These are phyloP conservation scores for Microcyclosporella mali DNA, from an alignment of 2,329 filamentous ascomycete genomes.

Conservation along the genomic window DNA sequence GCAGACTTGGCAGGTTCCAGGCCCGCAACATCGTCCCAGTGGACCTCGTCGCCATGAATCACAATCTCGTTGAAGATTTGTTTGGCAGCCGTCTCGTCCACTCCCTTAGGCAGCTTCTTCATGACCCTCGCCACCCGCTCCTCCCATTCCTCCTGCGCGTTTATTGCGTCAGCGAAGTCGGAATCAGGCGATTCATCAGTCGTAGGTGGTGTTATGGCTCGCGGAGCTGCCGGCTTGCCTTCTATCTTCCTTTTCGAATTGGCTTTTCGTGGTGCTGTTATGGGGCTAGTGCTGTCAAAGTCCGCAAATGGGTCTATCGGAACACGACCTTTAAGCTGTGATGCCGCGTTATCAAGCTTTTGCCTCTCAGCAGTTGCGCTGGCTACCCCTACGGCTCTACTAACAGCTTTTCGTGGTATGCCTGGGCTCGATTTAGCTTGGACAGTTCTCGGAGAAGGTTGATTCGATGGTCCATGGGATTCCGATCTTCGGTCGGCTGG, in stretches of 20 bases:
- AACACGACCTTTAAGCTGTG: conserved; percentile 15
- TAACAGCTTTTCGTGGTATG: conserved; percentile 33
- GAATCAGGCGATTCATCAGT: conserved; percentile 40
- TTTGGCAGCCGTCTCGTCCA: conserved; percentile 75
- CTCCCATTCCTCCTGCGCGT: conserved; percentile 51
- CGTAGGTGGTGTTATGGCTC: conserved; percentile 41
- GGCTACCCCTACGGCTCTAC: conserved; percentile 28
- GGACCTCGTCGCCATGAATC: conserved; percentile 87
- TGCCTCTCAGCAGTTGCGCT: conserved; percentile 29
- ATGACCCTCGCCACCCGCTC: conserved; percentile 59
- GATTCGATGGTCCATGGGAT: conserved; percentile 16
- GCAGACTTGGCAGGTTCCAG: conserved; percentile 85
- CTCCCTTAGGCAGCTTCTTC: conserved; percentile 70
- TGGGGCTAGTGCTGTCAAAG: conserved; percentile 17
- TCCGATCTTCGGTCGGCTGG: conserved; percentile 20
- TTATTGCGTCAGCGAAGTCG: conserved; percentile 26
- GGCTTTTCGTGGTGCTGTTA: conserved; percentile 12
- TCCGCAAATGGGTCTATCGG: conserved; percentile 10
- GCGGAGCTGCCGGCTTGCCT: conserved; percentile 17
- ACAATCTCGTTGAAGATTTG: conserved; percentile 96
- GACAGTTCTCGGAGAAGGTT: conserved; percentile 16
- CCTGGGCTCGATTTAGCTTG: conserved; percentile 20
- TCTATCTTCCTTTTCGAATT: conserved; percentile 22
- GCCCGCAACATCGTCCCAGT: conserved; percentile 89
- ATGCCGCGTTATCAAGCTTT: conserved; percentile 26